A percentile compares a stretch with the other conserved stretches of the same genome.
phyloP scores from a whole-genome alignment of 148 eudicot genomes.

The Rhododendron simsii region DNA sequence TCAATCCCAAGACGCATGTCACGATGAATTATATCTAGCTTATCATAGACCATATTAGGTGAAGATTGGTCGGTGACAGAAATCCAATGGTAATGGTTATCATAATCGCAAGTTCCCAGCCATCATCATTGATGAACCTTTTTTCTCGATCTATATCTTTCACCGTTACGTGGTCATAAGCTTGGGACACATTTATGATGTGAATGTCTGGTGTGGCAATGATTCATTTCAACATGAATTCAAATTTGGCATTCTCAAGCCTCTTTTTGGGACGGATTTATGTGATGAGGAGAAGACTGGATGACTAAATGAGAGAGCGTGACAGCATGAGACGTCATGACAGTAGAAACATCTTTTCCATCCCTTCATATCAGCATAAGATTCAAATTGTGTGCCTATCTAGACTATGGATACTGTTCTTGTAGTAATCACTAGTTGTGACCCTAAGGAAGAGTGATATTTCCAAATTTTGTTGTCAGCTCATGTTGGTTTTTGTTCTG shows the following conservation, averaged over 20 bases:
- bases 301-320: background rate
- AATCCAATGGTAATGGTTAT: background rate
- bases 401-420: background rate
- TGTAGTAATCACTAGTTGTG: slow-evolving; percentile 2
- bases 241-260: background rate
- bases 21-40: background rate
- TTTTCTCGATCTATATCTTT: background rate
- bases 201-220: background rate
- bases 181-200: background rate
- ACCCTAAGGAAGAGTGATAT: slow-evolving; percentile 1
- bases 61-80: background rate
- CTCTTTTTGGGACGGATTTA: background rate
- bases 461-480: background rate
- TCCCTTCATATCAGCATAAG: background rate
- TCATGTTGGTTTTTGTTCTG: slow-evolving; percentile 5
- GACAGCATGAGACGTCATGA: background rate
- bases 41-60: background rate
- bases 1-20: background rate
- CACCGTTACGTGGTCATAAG: background rate
- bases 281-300: background rate
- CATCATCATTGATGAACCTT: background rate
- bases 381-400: background rate
- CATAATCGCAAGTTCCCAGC: background rate
- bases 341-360: background rate
- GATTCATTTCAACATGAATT: background rate